Evolutionary conservation across 208 protist species (phyloP).

Genomic region (Lotmaria passim): DNA sequence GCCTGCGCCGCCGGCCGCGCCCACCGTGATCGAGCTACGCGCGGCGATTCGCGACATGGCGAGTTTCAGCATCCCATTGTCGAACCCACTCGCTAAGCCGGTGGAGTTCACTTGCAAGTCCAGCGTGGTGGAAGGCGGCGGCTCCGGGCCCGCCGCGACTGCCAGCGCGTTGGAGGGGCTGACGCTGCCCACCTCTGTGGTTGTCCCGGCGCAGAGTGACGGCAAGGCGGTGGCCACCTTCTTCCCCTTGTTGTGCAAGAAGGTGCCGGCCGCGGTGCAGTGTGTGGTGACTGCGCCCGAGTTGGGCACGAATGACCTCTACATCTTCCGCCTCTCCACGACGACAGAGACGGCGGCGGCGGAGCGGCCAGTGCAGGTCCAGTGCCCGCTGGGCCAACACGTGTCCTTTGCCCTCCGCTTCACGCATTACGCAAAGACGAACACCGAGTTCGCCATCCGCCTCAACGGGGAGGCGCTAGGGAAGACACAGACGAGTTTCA

Average conservation of each 20-base stretch:
- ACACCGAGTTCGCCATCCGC: constrained; percentile 88
- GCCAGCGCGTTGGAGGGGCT: constrained; percentile 42
- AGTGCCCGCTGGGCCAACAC: constrained; percentile 87
- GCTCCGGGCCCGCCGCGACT: neutral
- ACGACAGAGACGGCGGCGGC: constrained; percentile 49
- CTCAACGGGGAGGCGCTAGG: constrained; percentile 43
- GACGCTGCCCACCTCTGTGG: constrained; percentile 57
- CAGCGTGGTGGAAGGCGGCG: constrained; percentile 45
- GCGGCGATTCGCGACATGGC: constrained; percentile 80
- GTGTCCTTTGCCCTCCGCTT: constrained; percentile 73
- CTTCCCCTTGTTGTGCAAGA: constrained; percentile 86
- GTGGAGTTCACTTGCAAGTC: constrained; percentile 71
- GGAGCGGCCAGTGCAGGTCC: constrained; percentile 82
- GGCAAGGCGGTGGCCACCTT: constrained; percentile 78
- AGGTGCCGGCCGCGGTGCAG: constrained; percentile 60
- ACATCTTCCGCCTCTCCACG: constrained; percentile 73
- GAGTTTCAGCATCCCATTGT: constrained; percentile 75
- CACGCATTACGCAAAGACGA: constrained; percentile 63
- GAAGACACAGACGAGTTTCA: constrained; percentile 20
- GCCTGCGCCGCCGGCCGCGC: constrained; percentile 24
- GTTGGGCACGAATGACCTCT: constrained; percentile 79
- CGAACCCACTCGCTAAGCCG: constrained; percentile 88
- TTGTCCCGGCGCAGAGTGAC: constrained; percentile 66
- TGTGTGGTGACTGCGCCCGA: constrained; percentile 79
- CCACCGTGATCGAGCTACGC: constrained; percentile 69